Evolutionary conservation across 306 rosid species (phyloP), one percentile per base, ranked within the genome.

Genomic region (Quercus cerris): DNA sequence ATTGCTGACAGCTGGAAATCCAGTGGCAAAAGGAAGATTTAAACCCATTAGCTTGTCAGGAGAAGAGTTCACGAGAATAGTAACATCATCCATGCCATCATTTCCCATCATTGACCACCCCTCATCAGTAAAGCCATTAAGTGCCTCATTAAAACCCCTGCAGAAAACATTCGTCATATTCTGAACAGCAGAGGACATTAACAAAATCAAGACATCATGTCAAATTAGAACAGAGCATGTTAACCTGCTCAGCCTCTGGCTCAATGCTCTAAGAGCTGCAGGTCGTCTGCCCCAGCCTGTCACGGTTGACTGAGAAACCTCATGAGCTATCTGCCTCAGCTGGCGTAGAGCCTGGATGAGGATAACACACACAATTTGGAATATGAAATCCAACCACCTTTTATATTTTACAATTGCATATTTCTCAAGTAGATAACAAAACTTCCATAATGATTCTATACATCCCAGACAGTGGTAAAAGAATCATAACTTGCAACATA

Each of bases 81-180:
- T 91, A 41, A 94, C 98, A 81, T 94, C 97, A 87, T 94, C 98
- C 73, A 90, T 88, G 77, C 94, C 98, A 77, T 94, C 98, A 76
- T 87, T 92, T 77, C 94, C 97, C 85, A 94, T 92, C 91, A 91
- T 81, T 27, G 98, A 86, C 98, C 98, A 94, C 15, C 98, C 98
- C 88, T 94, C 98, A 79, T 94, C 98, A 54, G 90, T 90, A 87
- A 94, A 92, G 49, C 98, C 98, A 84, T 94, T 94, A 44, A 94
- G 95, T 73, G 98, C 97, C 85, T 94, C 98, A 19, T 94, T 94
- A 76, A 94, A 94, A 84, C 98, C 98, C 90, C 98, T 94, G 88
- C 70, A 75, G 8, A 55, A 79, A 86, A 81, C 28, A 77, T 59
- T 80, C 15, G 62, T 86, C 33, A 86, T 80, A 84, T 70, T 81